Base-by-base conservation (phyloP, 2,329 filamentous ascomycete species). In the Alternaria angustiovoidea region DNA sequence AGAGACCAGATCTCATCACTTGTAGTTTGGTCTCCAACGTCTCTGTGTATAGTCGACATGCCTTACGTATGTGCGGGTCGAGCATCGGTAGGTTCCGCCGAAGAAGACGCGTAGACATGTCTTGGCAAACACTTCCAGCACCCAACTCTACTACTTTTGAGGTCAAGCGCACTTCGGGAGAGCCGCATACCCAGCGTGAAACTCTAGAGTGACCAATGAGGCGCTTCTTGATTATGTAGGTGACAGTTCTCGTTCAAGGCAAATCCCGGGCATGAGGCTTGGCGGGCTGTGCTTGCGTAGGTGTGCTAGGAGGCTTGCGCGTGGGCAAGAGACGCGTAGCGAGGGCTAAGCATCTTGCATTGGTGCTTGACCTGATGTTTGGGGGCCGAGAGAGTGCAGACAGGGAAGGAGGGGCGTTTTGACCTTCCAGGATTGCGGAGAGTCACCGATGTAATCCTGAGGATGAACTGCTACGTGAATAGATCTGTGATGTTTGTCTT, bases 11-110 rank as follows among this genome's bases (percentile, higher is more conserved):
- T 4, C 44, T 28, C 6, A 22, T 22, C 30, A 11, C 11, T 11
- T 30, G 28, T 11, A 30, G 9, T 30, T 11, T 30, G 28, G 28
- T 8, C n/a, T 9, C 32, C 44, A 12, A 16, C n/a, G 22, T 34
- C 18, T 28, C 14, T 22, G 11, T 30, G 28, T 32, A 12, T 5
- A 34, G 2, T 34, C 32, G 28, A 34, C 28, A 28, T 34, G 44
- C 28, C 44, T 48, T 48, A 48, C 44, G 44, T 48, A 36, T 48
- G 46, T 48, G 46, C 30, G 32, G 32, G 32, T 36, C 46, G 12
- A 36, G 46, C 3, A 24, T 32, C 20, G 18, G 30, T 34, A 24
- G 30, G 7, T 20, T 49, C 32, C 32, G 22, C 46, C 32, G 46
- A 36, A 36, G 30, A 36, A 49, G 46, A 49, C 46, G 20, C 46